phyloP scores from a whole-genome alignment of 176 grass and related monocot genomes.

The Pharus latifolius region DNA sequence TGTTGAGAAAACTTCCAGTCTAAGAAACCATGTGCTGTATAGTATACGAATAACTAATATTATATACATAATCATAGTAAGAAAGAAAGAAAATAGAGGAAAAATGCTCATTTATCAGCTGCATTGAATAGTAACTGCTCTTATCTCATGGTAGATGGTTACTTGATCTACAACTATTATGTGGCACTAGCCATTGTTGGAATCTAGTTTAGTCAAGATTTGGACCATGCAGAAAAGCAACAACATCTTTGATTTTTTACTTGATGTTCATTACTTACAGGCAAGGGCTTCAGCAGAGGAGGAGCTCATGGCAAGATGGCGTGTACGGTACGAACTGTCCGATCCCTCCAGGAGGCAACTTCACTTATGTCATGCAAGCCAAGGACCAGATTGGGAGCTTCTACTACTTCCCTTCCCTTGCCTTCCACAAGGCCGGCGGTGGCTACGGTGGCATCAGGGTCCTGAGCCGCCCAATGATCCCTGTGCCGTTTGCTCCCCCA shows the following conservation, averaged over 20 bases:
- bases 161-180: not conserved
- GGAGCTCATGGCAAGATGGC: conserved; percentile 89
- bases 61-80: no score
- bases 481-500: conserved; percentile 70
- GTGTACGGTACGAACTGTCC: conserved; percentile 85
- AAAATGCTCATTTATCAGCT: not conserved
- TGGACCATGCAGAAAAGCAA: not conserved
- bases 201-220: not conserved
- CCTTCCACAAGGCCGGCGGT: conserved; percentile 79
- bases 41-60: not conserved
- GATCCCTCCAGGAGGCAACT: conserved; percentile 73
- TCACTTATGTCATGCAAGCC: conserved; percentile 81
- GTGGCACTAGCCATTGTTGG: not conserved
- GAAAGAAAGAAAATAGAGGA: not conserved
- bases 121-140: not conserved
- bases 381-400: conserved; percentile 96
- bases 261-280: conserved; percentile 1
- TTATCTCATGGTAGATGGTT: not conserved
- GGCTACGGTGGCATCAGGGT: conserved; percentile 83
- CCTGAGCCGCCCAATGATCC: conserved; percentile 71
- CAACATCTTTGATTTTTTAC: not conserved
- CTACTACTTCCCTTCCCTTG: conserved; percentile 90
- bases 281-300: conserved; percentile 90
- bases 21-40: not conserved
- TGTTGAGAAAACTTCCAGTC: not conserved